phyloP scores from a whole-genome alignment of 2,329 filamentous ascomycete species.

The Tolypocladium ovalisporum region DNA sequence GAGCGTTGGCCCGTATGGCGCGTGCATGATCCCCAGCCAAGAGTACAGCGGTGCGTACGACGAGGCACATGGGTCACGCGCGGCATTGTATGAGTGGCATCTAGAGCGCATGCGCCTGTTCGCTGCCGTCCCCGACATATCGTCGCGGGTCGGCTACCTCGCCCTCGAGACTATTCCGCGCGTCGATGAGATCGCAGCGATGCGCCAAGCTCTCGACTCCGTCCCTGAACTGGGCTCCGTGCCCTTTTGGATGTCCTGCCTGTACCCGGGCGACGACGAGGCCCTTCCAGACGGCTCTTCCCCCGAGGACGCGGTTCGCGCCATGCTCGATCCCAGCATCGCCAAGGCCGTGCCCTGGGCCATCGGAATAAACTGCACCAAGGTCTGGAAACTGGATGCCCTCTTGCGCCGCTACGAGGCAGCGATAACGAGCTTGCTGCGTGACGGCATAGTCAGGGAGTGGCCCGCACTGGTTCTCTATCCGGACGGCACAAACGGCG shows the following conservation, averaged over 20 bases:
- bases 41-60: slow-evolving; percentile 57
- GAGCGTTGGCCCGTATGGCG: slow-evolving; percentile 56
- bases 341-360: slow-evolving; percentile 38
- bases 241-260: slow-evolving; percentile 51
- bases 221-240: slow-evolving; percentile 13
- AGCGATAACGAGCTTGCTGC: slow-evolving; percentile 27
- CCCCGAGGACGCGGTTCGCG: slow-evolving; percentile 19
- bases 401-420: slow-evolving; percentile 45
- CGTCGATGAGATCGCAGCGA: slow-evolving; percentile 49
- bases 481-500: slow-evolving; percentile 58
- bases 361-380: slow-evolving; percentile 60
- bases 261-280: slow-evolving; percentile 46
- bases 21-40: slow-evolving; percentile 52
- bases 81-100: slow-evolving; percentile 46
- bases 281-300: slow-evolving; percentile 44
- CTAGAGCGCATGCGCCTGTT: slow-evolving; percentile 41
- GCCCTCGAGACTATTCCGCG: slow-evolving; percentile 57
- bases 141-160: slow-evolving; percentile 36
- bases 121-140: slow-evolving; percentile 22
- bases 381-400: slow-evolving; percentile 47
- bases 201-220: slow-evolving; percentile 32
- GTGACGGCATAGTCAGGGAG: slow-evolving; percentile 17
- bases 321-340: slow-evolving; percentile 23
- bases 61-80: slow-evolving; percentile 27
- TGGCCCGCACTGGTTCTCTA: slow-evolving; percentile 52